A percentile compares a stretch with the other conserved stretches of the same genome.
Evolutionary conservation across 176 grass and related monocot genomes (phyloP).

Genomic region (Secale cereale): DNA sequence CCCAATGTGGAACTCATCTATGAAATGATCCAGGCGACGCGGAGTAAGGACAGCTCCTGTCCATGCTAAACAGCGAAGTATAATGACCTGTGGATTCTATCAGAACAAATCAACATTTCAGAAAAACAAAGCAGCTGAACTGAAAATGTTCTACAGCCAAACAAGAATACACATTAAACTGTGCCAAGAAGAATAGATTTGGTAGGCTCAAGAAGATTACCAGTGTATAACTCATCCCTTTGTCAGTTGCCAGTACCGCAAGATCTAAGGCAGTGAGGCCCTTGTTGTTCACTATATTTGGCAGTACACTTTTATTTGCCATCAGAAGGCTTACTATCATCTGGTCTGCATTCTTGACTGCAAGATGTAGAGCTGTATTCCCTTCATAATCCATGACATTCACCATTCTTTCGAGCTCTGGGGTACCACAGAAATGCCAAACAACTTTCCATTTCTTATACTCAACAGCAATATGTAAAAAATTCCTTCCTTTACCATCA

Average conservation of each 20-base stretch:
- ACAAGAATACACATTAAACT: not conserved
- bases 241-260: conserved; percentile 45
- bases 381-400: conserved; percentile 73
- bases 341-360: conserved; percentile 34
- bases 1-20: conserved; percentile 42
- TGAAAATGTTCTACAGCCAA: not conserved
- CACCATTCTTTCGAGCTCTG: conserved; percentile 47
- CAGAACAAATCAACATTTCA: conserved; percentile 51
- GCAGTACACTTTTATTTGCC: conserved; percentile 31
- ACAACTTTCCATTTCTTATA: conserved; percentile 48
- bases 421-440: conserved; percentile 29
- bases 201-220: conserved; percentile 31
- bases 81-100: conserved; percentile 65
- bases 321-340: conserved; percentile 56
- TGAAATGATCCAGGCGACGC: conserved; percentile 48
- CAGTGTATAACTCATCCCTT: conserved; percentile 47
- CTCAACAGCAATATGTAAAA: conserved; percentile 58
- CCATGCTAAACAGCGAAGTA: conserved; percentile 59
- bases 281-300: conserved; percentile 60
- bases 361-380: conserved; percentile 80
- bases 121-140: conserved; percentile 26
- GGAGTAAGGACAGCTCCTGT: conserved; percentile 57
- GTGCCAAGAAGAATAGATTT: conserved; percentile 5
- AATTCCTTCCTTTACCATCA: conserved; percentile 70
- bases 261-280: conserved; percentile 70